Conservation (phyloP, 192 early-diverging fungal genomes). For the Coemansia biformis region DNA sequence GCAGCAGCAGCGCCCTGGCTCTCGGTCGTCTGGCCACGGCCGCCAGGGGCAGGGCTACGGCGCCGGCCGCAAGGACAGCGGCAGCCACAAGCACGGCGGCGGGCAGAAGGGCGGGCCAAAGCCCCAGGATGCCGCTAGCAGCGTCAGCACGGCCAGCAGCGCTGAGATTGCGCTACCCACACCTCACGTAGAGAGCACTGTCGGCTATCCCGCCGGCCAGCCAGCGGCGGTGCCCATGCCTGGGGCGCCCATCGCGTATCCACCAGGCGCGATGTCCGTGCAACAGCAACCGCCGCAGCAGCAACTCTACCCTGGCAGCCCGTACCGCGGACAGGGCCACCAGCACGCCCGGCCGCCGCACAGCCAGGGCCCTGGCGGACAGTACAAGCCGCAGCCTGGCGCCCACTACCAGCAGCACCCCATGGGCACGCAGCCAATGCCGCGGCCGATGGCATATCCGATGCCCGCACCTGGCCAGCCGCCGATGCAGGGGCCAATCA, state of each 20-base stretch:
- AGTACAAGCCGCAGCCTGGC: conserved; percentile 42
- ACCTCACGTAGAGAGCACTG: conserved; percentile 1
- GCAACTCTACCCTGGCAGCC: conserved; percentile 28
- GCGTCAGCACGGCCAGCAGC: conserved; percentile 4
- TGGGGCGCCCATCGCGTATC: conserved; percentile 12
- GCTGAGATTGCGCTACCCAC: conserved; percentile 1
- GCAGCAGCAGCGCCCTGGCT: conserved; percentile 37
- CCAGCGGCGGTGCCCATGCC: conserved; percentile 17
- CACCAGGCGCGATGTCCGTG: conserved; percentile 7
- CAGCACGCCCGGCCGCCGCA: conserved; percentile 42
- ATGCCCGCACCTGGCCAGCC: conserved; percentile 37
- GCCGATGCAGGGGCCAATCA: conserved; percentile 38
- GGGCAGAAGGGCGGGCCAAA: conserved; percentile 31
- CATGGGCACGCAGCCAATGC: conserved; percentile 36
- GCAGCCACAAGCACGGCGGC: conserved; percentile 6
- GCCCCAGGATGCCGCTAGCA: conserved; percentile 26
- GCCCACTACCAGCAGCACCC: conserved; percentile 35
- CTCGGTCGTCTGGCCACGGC: conserved; percentile 37
- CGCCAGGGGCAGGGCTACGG: conserved; percentile 36
- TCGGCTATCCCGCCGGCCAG: conserved; percentile 14
- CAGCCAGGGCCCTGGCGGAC: conserved; percentile 27
- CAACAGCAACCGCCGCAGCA: conserved; percentile 35
- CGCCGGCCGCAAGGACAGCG: conserved; percentile 22
- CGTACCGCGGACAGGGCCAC: conserved; percentile 36
- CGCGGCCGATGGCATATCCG: conserved; percentile 44